A percentile compares a stretch with the other conserved stretches of the same genome.
Evolutionary conservation across 768 basidiomycete species (phyloP).

Genomic region (Panaeolus cyanescens): DNA sequence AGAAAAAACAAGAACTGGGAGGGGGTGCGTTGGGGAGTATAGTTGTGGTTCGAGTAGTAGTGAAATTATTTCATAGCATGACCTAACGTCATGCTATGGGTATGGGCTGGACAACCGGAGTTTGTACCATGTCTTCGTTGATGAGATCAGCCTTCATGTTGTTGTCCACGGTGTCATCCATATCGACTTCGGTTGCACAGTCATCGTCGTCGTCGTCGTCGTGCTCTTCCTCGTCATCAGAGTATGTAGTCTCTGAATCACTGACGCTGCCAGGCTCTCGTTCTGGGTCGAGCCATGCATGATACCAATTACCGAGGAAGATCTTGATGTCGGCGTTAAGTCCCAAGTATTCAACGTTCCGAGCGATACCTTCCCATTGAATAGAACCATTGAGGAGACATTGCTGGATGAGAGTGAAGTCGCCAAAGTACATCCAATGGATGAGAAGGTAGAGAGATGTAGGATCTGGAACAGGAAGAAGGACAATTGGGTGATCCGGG

Average conservation of each 20-base stretch:
- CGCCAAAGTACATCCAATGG: constrained; percentile 85
- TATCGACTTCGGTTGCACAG: constrained; percentile 38
- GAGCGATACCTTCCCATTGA: constrained; percentile 85
- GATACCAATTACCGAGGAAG: constrained; percentile 77
- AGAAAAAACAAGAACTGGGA: not conserved
- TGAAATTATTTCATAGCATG: not conserved
- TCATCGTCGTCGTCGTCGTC: constrained; percentile 31
- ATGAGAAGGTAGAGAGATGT: constrained; percentile 70
- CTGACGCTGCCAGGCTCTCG: constrained; percentile 33
- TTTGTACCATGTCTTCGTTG: not conserved
- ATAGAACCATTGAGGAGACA: constrained; percentile 65
- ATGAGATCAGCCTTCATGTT: constrained; percentile 12
- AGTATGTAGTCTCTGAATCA: constrained; percentile 39
- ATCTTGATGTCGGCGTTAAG: constrained; percentile 75
- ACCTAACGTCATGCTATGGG: not conserved
- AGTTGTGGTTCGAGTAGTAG: not conserved
- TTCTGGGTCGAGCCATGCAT: constrained; percentile 54
- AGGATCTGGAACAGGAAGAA: constrained; percentile 76
- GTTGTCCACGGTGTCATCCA: constrained; percentile 33
- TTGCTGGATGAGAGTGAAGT: constrained; percentile 62
- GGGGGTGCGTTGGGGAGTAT: not conserved
- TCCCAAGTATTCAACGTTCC: constrained; percentile 88
- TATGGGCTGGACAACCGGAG: not conserved
- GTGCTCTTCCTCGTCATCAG: constrained; percentile 34
- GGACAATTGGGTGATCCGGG: constrained; percentile 66